A percentile compares a stretch with the other conserved stretches of the same genome.
These are phyloP conservation scores for Hsuehochloa calcarea DNA, from an alignment of 176 grass and related monocot genomes.

Conservation along the genomic window DNA sequence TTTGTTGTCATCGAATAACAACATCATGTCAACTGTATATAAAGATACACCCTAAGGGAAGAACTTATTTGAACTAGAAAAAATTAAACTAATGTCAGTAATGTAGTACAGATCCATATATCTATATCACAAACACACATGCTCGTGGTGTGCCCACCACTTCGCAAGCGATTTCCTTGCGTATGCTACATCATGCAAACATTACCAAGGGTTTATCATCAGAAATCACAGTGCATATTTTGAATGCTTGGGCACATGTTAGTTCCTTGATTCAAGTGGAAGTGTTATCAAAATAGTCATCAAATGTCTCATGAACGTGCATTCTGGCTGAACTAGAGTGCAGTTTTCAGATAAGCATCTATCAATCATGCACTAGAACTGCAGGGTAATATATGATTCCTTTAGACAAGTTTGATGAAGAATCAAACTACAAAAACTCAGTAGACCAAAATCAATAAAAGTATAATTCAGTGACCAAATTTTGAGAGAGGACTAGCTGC, in stretches of 20 bases:
- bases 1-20: neutral
- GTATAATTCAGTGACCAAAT: neutral
- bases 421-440: neutral
- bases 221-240: neutral
- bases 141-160: neutral
- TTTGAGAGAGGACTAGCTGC: neutral
- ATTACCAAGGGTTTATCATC: slow-evolving; percentile 1
- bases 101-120: neutral
- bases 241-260: neutral
- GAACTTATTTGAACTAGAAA: neutral
- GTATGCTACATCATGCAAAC: neutral
- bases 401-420: neutral
- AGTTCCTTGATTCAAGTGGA: neutral
- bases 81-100: neutral
- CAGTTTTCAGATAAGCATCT: neutral
- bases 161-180: slow-evolving; percentile 1
- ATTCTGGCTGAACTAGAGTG: neutral
- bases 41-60: neutral
- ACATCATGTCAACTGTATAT: neutral
- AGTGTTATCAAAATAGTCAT: neutral
- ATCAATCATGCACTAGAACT: slow-evolving; percentile 22
- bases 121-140: slow-evolving; percentile 18
- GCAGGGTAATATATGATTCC: neutral
- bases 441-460: neutral
- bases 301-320: neutral